Base-by-base conservation (phyloP, 2,329 filamentous ascomycete genomes). In the Chaetothyriales sp. region DNA sequence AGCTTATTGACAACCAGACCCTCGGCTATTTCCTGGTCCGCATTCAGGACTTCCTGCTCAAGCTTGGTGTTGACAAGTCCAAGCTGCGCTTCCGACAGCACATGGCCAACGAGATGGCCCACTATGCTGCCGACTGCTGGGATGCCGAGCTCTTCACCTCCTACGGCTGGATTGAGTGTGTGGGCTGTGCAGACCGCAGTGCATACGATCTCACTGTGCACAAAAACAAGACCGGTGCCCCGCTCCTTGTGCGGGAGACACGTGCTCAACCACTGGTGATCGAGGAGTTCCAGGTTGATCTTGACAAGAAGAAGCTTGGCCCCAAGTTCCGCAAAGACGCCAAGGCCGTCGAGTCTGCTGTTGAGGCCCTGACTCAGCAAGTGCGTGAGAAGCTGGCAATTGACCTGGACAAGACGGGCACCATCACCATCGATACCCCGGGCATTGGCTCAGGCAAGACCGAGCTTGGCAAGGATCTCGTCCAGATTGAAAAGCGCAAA, bases 61-160 rank as follows among this genome's bases (percentile, higher is more conserved):
- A 84, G 70, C 84, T 98, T 61, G 92, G 92, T 65, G 77, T 94
- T 47, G 90, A 97, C 67, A 75, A 81, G 66, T 78, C 74, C 59
- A 98, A 97, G 76, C 79, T 97, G 62, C 85, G 92, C 50, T 97
- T 97, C 78, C 82, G 92, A 64, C 92, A 98, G 71, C 92, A 98
- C 72, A 95, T 98, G 89, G 78, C 78, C 48, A 86, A 86, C 62
- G 83, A 87, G 66, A 86, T 86, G 83, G 83, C 92, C 15, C 92
- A 98, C 71, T 98, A 98, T 67, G 92, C 92, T 46, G 79, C 83
- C 51, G 92, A 98, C 73, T 98, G 92, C 73, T 97, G 92, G 92
- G 92, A 98, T 69, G 90, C 89, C 13, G 92, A 98, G 69, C 74
- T 98, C 51, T 75, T 85, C 57, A 97, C 87, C 53, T 89, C 85